Evolutionary conservation across 208 protist genomes (phyloP).

Genomic region (Herpetomonas tarakana): DNA sequence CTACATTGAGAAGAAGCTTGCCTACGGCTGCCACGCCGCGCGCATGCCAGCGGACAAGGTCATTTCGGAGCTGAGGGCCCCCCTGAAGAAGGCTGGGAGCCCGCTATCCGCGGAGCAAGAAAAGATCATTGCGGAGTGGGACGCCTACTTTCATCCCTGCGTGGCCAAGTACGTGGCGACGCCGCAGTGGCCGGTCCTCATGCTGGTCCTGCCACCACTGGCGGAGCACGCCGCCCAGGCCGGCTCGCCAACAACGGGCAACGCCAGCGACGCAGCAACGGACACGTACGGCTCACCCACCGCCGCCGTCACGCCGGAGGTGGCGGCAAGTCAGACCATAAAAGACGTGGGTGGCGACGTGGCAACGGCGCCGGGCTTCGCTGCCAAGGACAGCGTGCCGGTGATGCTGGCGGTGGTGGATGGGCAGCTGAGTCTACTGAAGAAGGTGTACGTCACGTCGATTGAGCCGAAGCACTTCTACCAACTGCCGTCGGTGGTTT

Average conservation of each 20-base stretch:
- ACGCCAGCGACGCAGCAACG: too few relatives aligned
- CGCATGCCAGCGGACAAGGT: conserved; percentile 8
- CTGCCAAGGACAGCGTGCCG: conserved; percentile 31
- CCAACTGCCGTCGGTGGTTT: conserved; percentile 72
- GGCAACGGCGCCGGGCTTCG: conserved; percentile 12
- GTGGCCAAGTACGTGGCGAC: conserved; percentile 66
- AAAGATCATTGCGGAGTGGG: conserved; percentile 18
- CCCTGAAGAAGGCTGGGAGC: neutral
- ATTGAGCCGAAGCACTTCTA: conserved; percentile 79
- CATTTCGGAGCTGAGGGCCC: neutral
- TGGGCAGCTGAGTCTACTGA: conserved; percentile 48
- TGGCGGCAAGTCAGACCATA: neutral
- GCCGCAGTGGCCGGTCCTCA: conserved; percentile 40
- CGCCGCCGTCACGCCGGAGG: neutral
- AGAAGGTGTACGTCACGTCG: conserved; percentile 60
- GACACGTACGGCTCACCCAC: too few relatives aligned
- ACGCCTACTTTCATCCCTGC: conserved; percentile 30
- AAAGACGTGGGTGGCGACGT: conserved; percentile 11
- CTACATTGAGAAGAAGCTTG: conserved; percentile 65
- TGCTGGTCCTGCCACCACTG: conserved; percentile 38
- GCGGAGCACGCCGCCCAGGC: neutral
- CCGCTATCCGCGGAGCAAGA: neutral
- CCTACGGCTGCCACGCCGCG: conserved; percentile 62
- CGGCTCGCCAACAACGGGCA: neutral
- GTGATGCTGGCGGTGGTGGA: conserved; percentile 41